Evolutionary conservation across 2,329 filamentous ascomycete species (phyloP), one percentile per base, ranked within the genome.

Genomic region (Diaporthe destruens): DNA sequence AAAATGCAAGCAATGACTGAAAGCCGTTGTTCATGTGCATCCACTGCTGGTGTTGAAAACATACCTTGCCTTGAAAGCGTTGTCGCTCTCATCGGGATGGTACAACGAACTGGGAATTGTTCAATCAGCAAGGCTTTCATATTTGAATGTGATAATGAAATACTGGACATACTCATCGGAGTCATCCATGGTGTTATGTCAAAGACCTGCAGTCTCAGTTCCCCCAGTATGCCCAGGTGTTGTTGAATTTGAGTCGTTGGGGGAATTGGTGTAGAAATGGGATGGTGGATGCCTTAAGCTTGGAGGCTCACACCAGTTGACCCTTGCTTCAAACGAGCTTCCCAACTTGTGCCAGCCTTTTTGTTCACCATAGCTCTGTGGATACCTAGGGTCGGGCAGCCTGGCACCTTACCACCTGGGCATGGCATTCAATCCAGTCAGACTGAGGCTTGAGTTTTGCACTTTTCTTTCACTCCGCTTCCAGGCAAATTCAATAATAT

Each of bases 101-200:
- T 25, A 66, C 16, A n/a, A 32, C n/a, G 61, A 39, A 39, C 61
- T 66, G 47, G 18, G 14, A 34, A 14, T 20, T 16, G 18, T 39
- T 12, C 3, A 25, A 29, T 39, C 29, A 53, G 47, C 47, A 20
- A 14, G 36, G n/a, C 47, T 53, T n/a, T 36, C 47, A 5, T 9
- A 3, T n/a, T 11, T 6, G 2, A 11, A 25, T 14, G 11, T 1
- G 1, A 14, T 34, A 47, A 9, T 6, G 20, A 47, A 4, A 32
- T 6, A 2, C 18, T 20, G 18, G 16, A 23, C 29, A 36, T 53
- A 53, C 61, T 14, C 29, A n/a, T 53, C 44, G 44, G n/a, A 25
- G 5, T 66, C 61, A 6, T 66, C 61, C 61, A 66, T 66, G 61
- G 29, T 53, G 61, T 39, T 23, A 14, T 51, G 0, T 53, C 42